Conservation (phyloP, 1,284 basidiomycete genomes). For the Malassezia dermatis region DNA sequence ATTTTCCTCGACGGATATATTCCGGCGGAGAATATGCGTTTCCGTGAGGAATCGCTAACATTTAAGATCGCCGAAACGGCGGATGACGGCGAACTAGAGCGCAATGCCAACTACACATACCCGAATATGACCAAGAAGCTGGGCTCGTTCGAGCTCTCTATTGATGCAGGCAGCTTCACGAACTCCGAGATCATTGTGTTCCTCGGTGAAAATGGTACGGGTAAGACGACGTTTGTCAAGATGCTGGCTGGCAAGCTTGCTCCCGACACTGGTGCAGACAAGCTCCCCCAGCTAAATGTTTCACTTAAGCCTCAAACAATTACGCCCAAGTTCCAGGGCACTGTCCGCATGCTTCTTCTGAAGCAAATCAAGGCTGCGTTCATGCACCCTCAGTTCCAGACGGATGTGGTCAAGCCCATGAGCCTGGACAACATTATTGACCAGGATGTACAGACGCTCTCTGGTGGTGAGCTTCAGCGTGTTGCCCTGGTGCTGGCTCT, state of each 20-base stretch:
- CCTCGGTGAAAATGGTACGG: slow-evolving; percentile 47
- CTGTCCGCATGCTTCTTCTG: slow-evolving; percentile 46
- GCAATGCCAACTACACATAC: slow-evolving; percentile 35
- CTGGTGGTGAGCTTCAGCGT: slow-evolving; percentile 46
- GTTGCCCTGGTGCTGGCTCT: slow-evolving; percentile 45
- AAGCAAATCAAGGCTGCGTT: slow-evolving; percentile 48
- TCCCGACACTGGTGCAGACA: slow-evolving; percentile 36
- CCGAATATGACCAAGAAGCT: slow-evolving; percentile 46
- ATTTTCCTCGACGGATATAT: slow-evolving; percentile 48
- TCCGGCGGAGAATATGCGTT: slow-evolving; percentile 48
- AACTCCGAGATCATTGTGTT: slow-evolving; percentile 48
- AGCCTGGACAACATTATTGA: slow-evolving; percentile 45
- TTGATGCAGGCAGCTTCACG: slow-evolving; percentile 42
- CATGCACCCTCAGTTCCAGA: slow-evolving; percentile 49
- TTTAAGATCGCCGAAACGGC: slow-evolving; percentile 48
- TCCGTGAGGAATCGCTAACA: slow-evolving; percentile 45
- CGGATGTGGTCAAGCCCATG: slow-evolving; percentile 48
- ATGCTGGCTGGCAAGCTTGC: slow-evolving; percentile 47
- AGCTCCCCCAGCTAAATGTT: slow-evolving; percentile 45
- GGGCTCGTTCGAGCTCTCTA: slow-evolving; percentile 41
- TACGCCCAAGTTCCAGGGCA: slow-evolving; percentile 47
- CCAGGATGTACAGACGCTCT: slow-evolving; percentile 47
- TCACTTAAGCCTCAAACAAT: slow-evolving; percentile 48
- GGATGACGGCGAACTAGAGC: slow-evolving; percentile 38
- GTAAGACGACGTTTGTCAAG: slow-evolving; percentile 48